These are phyloP conservation scores for Claviceps monticola DNA, from an alignment of 2,329 filamentous ascomycete genomes.

Conservation along the genomic window DNA sequence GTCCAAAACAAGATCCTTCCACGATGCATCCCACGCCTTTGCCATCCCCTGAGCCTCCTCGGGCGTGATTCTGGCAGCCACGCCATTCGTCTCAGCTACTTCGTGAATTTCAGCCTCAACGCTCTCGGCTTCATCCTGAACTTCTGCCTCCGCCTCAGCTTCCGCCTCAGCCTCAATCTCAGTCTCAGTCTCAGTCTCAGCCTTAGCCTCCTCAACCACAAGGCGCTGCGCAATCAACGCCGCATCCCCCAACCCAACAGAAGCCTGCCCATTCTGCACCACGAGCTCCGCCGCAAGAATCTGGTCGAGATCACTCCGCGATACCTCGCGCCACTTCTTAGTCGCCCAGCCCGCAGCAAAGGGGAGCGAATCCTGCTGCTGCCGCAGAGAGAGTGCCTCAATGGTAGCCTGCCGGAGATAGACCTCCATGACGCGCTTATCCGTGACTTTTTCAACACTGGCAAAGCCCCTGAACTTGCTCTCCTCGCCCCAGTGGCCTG, in stretches of 20 bases:
- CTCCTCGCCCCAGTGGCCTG: constrained; percentile 36
- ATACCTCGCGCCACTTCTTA: constrained; percentile 20
- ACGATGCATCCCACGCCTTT: constrained; percentile 37
- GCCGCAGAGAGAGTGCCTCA: constrained; percentile 33
- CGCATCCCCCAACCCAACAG: constrained; percentile 23
- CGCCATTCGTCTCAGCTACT: background rate
- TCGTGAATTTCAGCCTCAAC: too few species aligned
- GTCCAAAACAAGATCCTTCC: constrained; percentile 42
- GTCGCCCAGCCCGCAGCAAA: constrained; percentile 16
- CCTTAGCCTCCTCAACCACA: background rate
- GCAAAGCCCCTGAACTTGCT: constrained; percentile 32
- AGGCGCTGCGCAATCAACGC: constrained; percentile 12
- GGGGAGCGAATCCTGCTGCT: constrained; percentile 12
- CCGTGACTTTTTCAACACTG: constrained; percentile 24
- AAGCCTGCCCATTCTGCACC: constrained; percentile 26
- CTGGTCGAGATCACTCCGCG: constrained; percentile 19
- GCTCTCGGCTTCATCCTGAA: constrained; percentile 25
- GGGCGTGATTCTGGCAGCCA: background rate
- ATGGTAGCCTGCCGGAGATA: constrained; percentile 36
- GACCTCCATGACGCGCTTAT: constrained; percentile 32
- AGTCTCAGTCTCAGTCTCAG: too few species aligned
- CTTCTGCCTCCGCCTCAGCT: constrained; percentile 26
- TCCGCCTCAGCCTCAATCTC: constrained; percentile 16
- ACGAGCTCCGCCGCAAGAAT: constrained; percentile 25
- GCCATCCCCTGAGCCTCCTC: constrained; percentile 29